Evolutionary conservation across 495 filamentous ascomycete species (phyloP), one percentile per base, ranked within the genome.

Genomic region (Astrocystis sublimbata): DNA sequence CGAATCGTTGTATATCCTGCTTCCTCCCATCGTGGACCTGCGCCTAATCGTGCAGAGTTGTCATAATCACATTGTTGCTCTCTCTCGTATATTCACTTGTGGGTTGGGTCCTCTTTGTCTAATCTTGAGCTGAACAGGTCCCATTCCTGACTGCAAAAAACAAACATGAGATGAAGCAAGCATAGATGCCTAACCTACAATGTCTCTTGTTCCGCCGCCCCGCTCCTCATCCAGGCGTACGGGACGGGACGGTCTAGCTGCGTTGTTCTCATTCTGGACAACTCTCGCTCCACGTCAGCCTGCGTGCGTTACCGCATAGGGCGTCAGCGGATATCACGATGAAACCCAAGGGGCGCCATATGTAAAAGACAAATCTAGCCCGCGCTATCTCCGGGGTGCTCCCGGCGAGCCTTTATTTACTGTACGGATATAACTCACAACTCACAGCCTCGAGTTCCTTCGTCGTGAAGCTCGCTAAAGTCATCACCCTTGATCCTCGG

Each of bases 371-470:
- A n/a, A n/a, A 15, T 21, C 7, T 43, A 19, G 9, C 6, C 54
- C 40, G 38, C 54, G 24, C n/a, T 57, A 57, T 57, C 54, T 57
- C 54, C 54, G 54, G 31, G 19, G 30, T 41, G 52, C n/a, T 42
- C 36, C 21, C 30, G 15, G 51, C 15, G 35, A 33, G 35, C 15
- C 23, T 28, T 35, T n/a, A 17, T 9, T 21, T 53, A 21, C 26
- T 13, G 21, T 17, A 3, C 21, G 3, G 9, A 23, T 33, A 19
- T 17, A 35, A 36, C n/a, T n/a, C n/a, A n/a, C n/a, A n/a, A n/a
- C n/a, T n/a, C n/a, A 13, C 31, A 53, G 50, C 50, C 50, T 38
- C 24, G 28, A 8, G 24, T 49, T 49, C 46, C 52, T 36, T 56
- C 52, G 42, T 56, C 36, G 41, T n/a, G 52, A 24, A 17, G 15